Evolutionary conservation across 202 grass and related monocot species (phyloP), one percentile per base, ranked within the genome.

Genomic region (Setaria italica): DNA sequence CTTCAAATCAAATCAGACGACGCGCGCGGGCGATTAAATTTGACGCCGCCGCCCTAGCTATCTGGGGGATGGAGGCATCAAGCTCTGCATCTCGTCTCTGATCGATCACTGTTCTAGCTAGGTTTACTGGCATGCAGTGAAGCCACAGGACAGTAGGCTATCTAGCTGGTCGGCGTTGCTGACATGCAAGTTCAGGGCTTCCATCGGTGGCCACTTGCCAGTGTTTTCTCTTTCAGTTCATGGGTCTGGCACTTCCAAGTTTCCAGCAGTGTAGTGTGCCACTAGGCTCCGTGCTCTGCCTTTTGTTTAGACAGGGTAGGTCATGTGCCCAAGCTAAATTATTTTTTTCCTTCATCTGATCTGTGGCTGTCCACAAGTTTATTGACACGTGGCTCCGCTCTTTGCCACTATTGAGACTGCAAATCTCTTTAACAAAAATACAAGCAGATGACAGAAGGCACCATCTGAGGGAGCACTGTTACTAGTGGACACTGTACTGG

Each of bases 361-460:
- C 58, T 54, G 13, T 70, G 34, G 65, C 7, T 70, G 74, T 83
- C 81, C 69, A 74, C 70, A 64, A 17, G 32, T 51, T 41, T 16
- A 0, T 62, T 14, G 32, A 70, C 46, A 41, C n/a, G 19, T 85
- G 65, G 84, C 33, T 72, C 20, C 71, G 42, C 14, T 6, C 41
- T 37, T 37, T 58, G 4, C 29, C 51, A 59, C 21, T 70, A 60
- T 59, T 49, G 41, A 35, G 66, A 58, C 25, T 7, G 13, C 3
- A 12, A 72, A 62, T 29, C 25, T 32, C 4, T 54, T 54, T 3
- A 54, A 17, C 10, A 21, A 14, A 62, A 62, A 34, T 19, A 21
- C 29, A 42, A 35, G 33, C 67, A 15, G 21, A 1, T 21, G 21
- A 67, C 55, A 60, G 74, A 37, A 45, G 74, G 74, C 74, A 19